phyloP scores from a whole-genome alignment of 305 asterid species.

The Fraxinus paxiana region DNA sequence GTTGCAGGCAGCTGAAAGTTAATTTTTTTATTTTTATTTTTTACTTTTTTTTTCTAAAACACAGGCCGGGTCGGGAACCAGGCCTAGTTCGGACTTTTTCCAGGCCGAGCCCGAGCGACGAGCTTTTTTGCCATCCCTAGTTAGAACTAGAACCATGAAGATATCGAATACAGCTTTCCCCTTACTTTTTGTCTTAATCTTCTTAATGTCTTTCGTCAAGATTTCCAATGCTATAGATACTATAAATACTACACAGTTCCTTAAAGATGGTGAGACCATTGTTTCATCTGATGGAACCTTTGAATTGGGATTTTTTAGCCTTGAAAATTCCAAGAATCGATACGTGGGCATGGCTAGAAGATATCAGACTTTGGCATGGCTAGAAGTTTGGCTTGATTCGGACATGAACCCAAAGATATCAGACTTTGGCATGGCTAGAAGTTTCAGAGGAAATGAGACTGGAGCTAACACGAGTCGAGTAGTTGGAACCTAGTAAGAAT shows the following conservation, averaged over 20 bases:
- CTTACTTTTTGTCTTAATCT: neutral
- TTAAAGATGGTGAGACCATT: constrained; percentile 12
- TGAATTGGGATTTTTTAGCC: constrained; percentile 25
- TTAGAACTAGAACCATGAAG: neutral
- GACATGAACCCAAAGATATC: constrained; percentile 4
- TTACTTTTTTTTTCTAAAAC: too few relatives aligned
- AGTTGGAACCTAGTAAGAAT: neutral
- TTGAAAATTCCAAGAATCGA: neutral
- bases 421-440: constrained; percentile 36
- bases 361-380: constrained; percentile 31
- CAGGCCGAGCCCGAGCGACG: too few relatives aligned
- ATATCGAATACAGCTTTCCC: neutral
- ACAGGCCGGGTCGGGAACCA: too few relatives aligned
- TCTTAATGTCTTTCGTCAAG: neutral
- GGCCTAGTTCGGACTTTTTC: too few relatives aligned
- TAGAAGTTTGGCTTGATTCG: constrained; percentile 12
- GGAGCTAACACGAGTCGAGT: neutral
- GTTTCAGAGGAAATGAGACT: neutral
- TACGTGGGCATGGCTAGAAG: constrained; percentile 28
- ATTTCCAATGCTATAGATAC: neutral
- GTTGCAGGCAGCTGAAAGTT: too few relatives aligned
- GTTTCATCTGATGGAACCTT: constrained; percentile 21
- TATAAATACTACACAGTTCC: neutral
- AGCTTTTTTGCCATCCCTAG: too few relatives aligned
- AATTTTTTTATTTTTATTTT: too few relatives aligned